Evolutionary conservation across 441 rosid genomes (phyloP).

Genomic region (Capsella rubella): DNA sequence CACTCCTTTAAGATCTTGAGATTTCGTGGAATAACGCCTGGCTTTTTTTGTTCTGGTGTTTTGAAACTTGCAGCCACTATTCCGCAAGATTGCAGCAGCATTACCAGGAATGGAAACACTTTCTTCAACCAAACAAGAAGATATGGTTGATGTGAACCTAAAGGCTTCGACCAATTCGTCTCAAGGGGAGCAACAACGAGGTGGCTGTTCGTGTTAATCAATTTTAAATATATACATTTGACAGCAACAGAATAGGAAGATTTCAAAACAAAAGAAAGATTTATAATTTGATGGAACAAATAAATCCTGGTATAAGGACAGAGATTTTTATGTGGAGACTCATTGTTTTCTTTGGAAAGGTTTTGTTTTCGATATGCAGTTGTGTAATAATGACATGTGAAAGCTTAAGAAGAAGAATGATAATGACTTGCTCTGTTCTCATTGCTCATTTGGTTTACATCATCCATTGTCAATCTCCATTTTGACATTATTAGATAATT

Average conservation of each 20-base stretch:
- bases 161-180: slow-evolving; percentile 44
- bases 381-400: slow-evolving; percentile 35
- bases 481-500: not conserved
- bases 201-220: slow-evolving; percentile 44
- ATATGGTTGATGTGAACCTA: slow-evolving; percentile 65
- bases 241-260: slow-evolving; percentile 33
- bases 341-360: slow-evolving; percentile 20
- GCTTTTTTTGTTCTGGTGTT: slow-evolving; percentile 3
- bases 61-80: slow-evolving; percentile 54
- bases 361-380: slow-evolving; percentile 21
- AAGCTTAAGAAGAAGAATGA: slow-evolving; percentile 20
- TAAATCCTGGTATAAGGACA: slow-evolving; percentile 19
- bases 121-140: slow-evolving; percentile 58
- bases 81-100: slow-evolving; percentile 73
- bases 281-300: slow-evolving; percentile 34
- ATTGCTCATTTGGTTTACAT: slow-evolving; percentile 8
- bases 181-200: slow-evolving; percentile 45
- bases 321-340: slow-evolving; percentile 19
- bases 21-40: not conserved
- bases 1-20: not conserved
- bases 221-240: not conserved
- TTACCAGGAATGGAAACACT: slow-evolving; percentile 71
- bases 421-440: slow-evolving; percentile 14
- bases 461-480: slow-evolving; percentile 6
- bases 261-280: slow-evolving; percentile 9